phyloP scores from a whole-genome alignment of 495 filamentous ascomycete genomes.

The Cairneyella variabilis region DNA sequence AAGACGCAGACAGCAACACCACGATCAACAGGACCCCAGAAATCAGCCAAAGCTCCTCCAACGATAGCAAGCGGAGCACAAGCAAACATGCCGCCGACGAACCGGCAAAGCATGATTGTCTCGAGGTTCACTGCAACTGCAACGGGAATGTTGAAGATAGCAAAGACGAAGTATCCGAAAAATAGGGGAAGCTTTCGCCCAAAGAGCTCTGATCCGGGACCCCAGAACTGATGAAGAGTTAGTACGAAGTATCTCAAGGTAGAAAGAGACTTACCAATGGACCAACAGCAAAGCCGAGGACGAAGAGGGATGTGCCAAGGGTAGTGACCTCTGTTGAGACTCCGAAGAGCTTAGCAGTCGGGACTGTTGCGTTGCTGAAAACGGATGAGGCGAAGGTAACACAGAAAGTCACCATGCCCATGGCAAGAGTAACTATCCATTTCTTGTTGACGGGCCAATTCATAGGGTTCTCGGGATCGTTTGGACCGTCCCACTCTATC shows the following conservation, averaged over 20 bases:
- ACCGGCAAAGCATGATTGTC: conserved; percentile 59
- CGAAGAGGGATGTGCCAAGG: conserved; percentile 27
- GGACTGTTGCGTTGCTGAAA: conserved; percentile 20
- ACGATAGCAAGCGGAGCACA: conserved; percentile 61
- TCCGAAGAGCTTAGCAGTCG: conserved; percentile 10
- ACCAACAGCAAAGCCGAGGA: conserved; percentile 30
- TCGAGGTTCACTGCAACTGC: conserved; percentile 56
- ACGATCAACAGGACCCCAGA: conserved; percentile 73
- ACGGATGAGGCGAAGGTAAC: conserved; percentile 23
- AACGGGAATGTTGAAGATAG: conserved; percentile 59
- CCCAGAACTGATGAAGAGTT: conserved; percentile 9
- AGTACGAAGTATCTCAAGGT: conserved; percentile 12
- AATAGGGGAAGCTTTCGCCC: conserved; percentile 55
- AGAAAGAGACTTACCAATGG: conserved; percentile 20
- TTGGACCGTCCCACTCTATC: conserved; percentile 65
- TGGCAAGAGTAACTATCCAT: conserved; percentile 47
- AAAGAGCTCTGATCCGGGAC: conserved; percentile 17
- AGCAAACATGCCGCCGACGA: conserved; percentile 63
- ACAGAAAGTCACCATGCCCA: conserved; percentile 55
- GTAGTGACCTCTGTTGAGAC: conserved; percentile 22
- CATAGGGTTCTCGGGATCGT: conserved; percentile 62
- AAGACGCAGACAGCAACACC: conserved; percentile 82
- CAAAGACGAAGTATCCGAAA: conserved; percentile 52
- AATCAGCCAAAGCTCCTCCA: conserved; percentile 70
- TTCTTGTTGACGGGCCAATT: conserved; percentile 68